Percentiles rank a stretch among this genome's conserved stretches.
phyloP scores from a whole-genome alignment of 192 early-diverging fungal species.

The Gonapodya prolifera region DNA sequence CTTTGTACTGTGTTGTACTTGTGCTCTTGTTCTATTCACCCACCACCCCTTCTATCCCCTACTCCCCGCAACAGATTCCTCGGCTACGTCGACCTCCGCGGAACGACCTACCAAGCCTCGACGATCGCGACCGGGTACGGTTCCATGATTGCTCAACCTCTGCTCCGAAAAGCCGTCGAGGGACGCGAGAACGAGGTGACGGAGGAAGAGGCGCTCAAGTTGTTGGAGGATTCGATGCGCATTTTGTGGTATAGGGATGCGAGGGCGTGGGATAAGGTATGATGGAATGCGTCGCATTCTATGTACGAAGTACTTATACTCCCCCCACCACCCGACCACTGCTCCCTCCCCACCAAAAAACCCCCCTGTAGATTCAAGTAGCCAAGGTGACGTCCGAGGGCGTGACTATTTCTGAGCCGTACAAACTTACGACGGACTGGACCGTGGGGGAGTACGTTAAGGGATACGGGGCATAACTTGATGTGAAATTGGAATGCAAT shows the following conservation, averaged over 20 bases:
- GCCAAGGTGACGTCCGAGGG: slow-evolving; percentile 79
- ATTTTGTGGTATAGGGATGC: slow-evolving; percentile 94
- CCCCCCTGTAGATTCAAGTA: slow-evolving; percentile 58
- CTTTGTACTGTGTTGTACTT: not conserved
- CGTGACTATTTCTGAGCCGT: slow-evolving; percentile 74
- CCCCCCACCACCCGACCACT: too few relatives aligned
- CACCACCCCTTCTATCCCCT: too few relatives aligned
- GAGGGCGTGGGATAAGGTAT: slow-evolving; percentile 78
- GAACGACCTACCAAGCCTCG: slow-evolving; percentile 78
- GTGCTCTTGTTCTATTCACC: too few relatives aligned
- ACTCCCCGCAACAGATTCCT: too few relatives aligned
- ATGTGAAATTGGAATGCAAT: too few relatives aligned
- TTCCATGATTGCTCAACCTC: slow-evolving; percentile 74
- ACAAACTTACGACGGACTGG: slow-evolving; percentile 84
- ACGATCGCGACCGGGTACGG: slow-evolving; percentile 95
- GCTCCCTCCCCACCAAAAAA: not conserved
- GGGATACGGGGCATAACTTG: slow-evolving; percentile 58
- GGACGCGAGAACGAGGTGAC: slow-evolving; percentile 71
- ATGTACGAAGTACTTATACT: not conserved
- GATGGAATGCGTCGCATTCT: not conserved
- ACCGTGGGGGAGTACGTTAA: slow-evolving; percentile 63
- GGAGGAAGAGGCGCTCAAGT: slow-evolving; percentile 75
- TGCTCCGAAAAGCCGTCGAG: slow-evolving; percentile 84
- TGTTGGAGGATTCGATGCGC: slow-evolving; percentile 80
- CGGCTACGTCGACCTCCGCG: slow-evolving; percentile 83